Conservation (phyloP, 1,284 basidiomycete species). For the Mrakiaceae sp. region DNA sequence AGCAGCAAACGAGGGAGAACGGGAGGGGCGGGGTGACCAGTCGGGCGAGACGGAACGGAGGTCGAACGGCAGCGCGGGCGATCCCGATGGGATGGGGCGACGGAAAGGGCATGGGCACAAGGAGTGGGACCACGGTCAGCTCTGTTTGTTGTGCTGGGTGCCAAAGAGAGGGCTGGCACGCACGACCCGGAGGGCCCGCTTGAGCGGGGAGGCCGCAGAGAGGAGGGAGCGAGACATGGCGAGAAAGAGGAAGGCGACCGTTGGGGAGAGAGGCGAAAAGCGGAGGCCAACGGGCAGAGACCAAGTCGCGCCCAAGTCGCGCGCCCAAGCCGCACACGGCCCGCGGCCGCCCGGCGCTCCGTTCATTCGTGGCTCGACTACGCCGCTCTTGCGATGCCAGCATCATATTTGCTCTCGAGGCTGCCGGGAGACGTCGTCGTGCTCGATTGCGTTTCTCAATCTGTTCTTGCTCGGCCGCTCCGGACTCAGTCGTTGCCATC, state of each 20-base stretch:
- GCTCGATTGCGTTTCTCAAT: too few species aligned
- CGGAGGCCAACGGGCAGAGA: too few species aligned
- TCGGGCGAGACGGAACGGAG: not conserved
- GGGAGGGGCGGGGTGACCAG: not conserved
- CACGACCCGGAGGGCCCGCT: slow-evolving; percentile 5
- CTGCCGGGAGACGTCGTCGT: too few species aligned
- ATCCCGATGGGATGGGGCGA: too few species aligned
- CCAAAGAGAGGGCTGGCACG: not conserved
- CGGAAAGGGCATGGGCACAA: not conserved
- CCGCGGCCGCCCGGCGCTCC: too few species aligned
- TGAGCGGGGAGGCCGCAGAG: not conserved
- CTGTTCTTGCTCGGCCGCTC: too few species aligned
- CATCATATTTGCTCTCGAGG: too few species aligned
- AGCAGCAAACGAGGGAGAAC: not conserved
- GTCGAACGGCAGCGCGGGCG: not conserved
- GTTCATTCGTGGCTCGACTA: too few species aligned
- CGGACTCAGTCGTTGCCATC: too few species aligned
- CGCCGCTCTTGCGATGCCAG: too few species aligned
- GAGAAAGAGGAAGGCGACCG: not conserved
- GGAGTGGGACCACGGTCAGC: not conserved
- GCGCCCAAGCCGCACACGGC: too few species aligned
- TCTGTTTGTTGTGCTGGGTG: not conserved
- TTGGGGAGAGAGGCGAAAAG: not conserved
- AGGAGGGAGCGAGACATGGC: slow-evolving; percentile 4
- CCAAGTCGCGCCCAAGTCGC: too few species aligned